A percentile compares a stretch with the other conserved stretches of the same genome.
phyloP scores from a whole-genome alignment of 2,329 filamentous ascomycete species.

The Cryphonectria parasitica region DNA sequence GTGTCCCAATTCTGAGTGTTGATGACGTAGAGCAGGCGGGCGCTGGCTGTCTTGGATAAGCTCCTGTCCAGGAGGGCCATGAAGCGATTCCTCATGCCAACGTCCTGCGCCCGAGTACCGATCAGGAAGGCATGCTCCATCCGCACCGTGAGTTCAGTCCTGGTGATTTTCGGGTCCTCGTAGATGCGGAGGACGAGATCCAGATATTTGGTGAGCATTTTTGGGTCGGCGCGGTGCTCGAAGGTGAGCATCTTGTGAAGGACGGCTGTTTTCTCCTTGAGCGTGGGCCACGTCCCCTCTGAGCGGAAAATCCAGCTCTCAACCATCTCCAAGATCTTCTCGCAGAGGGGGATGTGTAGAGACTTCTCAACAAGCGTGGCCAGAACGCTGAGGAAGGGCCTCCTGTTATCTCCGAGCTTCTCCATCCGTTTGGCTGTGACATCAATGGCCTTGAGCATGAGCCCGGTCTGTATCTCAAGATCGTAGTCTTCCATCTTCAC shows the following conservation, averaged over 20 bases:
- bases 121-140: conserved; percentile 99
- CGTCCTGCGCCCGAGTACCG: conserved; percentile 87
- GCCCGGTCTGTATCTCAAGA: conserved; percentile 81
- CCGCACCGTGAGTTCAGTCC: conserved; percentile 92
- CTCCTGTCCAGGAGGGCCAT: conserved; percentile 96
- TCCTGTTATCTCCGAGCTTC: conserved; percentile 83
- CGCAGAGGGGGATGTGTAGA: conserved; percentile 81
- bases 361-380: conserved; percentile 96
- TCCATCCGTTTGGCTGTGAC: conserved; percentile 92
- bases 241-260: conserved; percentile 99
- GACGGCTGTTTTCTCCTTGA: conserved; percentile 98
- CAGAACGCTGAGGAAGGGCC: conserved; percentile 93
- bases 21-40: conserved; percentile 86
- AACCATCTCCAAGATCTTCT: conserved; percentile 91
- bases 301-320: conserved; percentile 96
- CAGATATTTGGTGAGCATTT: conserved; percentile 88
- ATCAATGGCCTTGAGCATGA: conserved; percentile 95
- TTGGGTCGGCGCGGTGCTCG: conserved; percentile 80
- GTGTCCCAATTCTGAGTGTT: conserved; percentile 97
- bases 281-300: conserved; percentile 91
- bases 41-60: conserved; percentile 87
- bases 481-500: conserved; percentile 74
- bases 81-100: conserved; percentile 96
- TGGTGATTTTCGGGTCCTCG: conserved; percentile 92
- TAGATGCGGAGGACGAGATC: conserved; percentile 98